Evolutionary conservation across 257 asterid species (phyloP).

Genomic region (Scutellaria galericulata): DNA sequence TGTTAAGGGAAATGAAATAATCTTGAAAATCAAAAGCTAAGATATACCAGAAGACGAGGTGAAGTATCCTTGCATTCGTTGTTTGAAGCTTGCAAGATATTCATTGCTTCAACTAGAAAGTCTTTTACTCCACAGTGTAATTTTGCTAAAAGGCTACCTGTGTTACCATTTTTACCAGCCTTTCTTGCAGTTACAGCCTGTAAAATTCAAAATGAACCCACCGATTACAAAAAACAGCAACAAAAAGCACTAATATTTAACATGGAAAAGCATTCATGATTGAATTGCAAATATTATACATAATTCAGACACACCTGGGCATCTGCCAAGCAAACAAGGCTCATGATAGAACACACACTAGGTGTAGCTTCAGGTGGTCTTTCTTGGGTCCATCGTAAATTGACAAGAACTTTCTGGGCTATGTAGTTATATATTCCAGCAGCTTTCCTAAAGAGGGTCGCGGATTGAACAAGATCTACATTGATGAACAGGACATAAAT

Average conservation of each 20-base stretch:
- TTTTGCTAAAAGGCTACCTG: constrained; percentile 58
- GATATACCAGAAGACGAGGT: constrained; percentile 51
- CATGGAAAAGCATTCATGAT: neutral
- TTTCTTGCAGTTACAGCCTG: constrained; percentile 75
- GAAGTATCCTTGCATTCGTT: constrained; percentile 60
- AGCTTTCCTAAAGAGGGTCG: constrained; percentile 66
- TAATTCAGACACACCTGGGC: constrained; percentile 57
- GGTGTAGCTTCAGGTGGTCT: constrained; percentile 61
- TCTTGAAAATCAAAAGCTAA: neutral
- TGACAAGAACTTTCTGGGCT: constrained; percentile 47
- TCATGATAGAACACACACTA: constrained; percentile 47
- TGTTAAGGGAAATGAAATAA: neutral
- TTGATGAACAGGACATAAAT: constrained; percentile 10
- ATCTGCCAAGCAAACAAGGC: constrained; percentile 74
- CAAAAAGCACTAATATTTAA: neutral
- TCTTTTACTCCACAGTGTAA: constrained; percentile 66
- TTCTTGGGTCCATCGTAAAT: constrained; percentile 33
- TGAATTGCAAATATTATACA: neutral
- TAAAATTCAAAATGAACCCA: neutral
- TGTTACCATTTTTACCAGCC: constrained; percentile 65
- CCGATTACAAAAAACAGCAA: constrained; percentile 5
- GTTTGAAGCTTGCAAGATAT: constrained; percentile 36
- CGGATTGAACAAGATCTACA: constrained; percentile 71
- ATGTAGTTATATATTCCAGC: constrained; percentile 61
- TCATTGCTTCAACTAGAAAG: constrained; percentile 56